phyloP scores from a whole-genome alignment of 2,329 filamentous ascomycete genomes.

The Cryphonectria japonica region DNA sequence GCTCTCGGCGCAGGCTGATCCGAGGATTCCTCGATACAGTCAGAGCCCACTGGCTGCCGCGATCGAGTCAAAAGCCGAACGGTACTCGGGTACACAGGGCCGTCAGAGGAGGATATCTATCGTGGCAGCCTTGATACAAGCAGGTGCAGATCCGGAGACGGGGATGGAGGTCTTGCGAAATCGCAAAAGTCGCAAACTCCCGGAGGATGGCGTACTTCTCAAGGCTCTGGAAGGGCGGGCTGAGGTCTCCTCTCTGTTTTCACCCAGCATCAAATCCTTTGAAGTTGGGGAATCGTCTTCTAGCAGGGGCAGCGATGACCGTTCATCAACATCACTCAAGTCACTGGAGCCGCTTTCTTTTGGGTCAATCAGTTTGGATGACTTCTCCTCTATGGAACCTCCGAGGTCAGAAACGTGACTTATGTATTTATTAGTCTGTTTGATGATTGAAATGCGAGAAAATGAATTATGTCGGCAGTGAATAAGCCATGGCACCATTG shows the following conservation, averaged over 20 bases:
- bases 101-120: slow-evolving; percentile 9
- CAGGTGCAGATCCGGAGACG: slow-evolving; percentile 7
- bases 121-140: slow-evolving; percentile 4
- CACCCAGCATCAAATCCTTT: not conserved
- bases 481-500: no score
- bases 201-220: slow-evolving; percentile 7
- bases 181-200: not conserved
- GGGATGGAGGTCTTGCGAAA: not conserved
- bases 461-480: not conserved
- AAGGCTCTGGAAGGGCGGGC: slow-evolving; percentile 11
- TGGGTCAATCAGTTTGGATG: not conserved
- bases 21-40: slow-evolving; percentile 7
- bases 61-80: slow-evolving; percentile 11
- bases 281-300: not conserved
- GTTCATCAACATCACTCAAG: slow-evolving; percentile 5
- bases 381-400: not conserved
- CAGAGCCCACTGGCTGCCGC: slow-evolving; percentile 9
- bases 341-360: not conserved
- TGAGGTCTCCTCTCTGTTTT: not conserved
- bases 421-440: not conserved
- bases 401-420: not conserved
- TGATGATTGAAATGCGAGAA: no score
- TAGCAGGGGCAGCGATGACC: slow-evolving; percentile 15
- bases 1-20: slow-evolving; percentile 20
- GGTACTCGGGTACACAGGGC: not conserved